Conservation (phyloP, 1,139 yeast species). For the Pichia sorboxylosa region DNA sequence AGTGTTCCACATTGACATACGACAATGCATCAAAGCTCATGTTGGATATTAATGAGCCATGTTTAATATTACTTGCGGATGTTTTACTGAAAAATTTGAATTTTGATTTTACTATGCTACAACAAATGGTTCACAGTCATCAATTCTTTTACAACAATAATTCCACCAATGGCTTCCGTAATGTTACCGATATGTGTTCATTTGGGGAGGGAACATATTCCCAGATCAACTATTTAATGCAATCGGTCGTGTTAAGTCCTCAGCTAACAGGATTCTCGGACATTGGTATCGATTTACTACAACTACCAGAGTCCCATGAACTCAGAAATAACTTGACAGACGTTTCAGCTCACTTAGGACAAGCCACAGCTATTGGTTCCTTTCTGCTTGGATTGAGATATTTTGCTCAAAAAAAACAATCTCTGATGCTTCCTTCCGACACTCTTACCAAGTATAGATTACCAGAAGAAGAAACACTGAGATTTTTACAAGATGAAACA, state of each 20-base stretch:
- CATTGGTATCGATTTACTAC: constrained; percentile 39
- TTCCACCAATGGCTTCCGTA: constrained; percentile 36
- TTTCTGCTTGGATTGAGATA: constrained; percentile 51
- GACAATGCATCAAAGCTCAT: constrained; percentile 26
- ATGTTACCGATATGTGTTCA: constrained; percentile 51
- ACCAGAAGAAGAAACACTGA: constrained; percentile 53
- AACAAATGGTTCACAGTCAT: constrained; percentile 53
- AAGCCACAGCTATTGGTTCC: constrained; percentile 63
- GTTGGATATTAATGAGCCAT: constrained; percentile 42
- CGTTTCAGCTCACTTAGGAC: constrained; percentile 74
- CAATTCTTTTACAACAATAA: constrained; percentile 38
- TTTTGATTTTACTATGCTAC: constrained; percentile 42
- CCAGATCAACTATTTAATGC: constrained; percentile 59
- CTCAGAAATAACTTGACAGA: constrained; percentile 41
- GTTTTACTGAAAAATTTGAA: constrained; percentile 39
- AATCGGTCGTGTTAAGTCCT: constrained; percentile 50
- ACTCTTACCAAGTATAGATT: constrained; percentile 41
- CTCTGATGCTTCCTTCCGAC: constrained; percentile 53
- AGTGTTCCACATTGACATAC: constrained; percentile 26
- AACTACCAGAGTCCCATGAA: constrained; percentile 26
- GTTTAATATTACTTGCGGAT: constrained; percentile 45
- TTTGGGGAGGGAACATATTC: constrained; percentile 77
- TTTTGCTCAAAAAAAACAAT: constrained; percentile 41
- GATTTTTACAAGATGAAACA: constrained; percentile 35
- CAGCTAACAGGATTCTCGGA: constrained; percentile 37